Evolutionary conservation across 148 eudicot genomes (phyloP).

Genomic region (Chenopodium formosanum): DNA sequence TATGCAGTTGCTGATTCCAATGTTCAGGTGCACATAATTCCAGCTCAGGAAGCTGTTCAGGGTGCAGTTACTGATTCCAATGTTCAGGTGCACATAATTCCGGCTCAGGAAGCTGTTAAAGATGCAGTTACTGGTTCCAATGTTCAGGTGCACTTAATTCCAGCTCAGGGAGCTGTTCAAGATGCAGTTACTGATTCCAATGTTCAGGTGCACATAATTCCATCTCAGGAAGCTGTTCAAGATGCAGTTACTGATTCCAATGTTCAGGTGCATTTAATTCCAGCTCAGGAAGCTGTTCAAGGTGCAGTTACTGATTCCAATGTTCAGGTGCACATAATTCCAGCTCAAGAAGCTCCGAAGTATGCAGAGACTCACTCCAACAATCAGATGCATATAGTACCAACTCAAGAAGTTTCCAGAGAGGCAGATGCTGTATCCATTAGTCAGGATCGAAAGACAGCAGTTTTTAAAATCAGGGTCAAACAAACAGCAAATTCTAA

Average conservation of each 20-base stretch:
- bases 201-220: slow-evolving; percentile 45
- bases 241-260: slow-evolving; percentile 41
- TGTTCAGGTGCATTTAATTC: slow-evolving; percentile 42
- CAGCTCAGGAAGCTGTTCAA: slow-evolving; percentile 26
- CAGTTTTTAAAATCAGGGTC: slow-evolving; percentile 62
- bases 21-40: too few relatives aligned
- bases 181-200: slow-evolving; percentile 42
- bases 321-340: slow-evolving; percentile 43
- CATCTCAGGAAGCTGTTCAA: slow-evolving; percentile 25
- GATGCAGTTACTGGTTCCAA: slow-evolving; percentile 42
- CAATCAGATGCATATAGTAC: slow-evolving; percentile 30
- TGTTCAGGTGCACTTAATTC: slow-evolving; percentile 44
- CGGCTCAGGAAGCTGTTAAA: slow-evolving; percentile 37
- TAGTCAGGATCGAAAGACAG: slow-evolving; percentile 52
- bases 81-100: slow-evolving; percentile 45
- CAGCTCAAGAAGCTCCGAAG: slow-evolving; percentile 23
- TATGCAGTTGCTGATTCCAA: not conserved
- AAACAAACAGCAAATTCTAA: slow-evolving; percentile 62
- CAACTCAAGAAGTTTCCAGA: slow-evolving; percentile 36
- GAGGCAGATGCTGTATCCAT: slow-evolving; percentile 53
- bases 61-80: slow-evolving; percentile 17
- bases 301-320: slow-evolving; percentile 42
- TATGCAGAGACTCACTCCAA: slow-evolving; percentile 37
- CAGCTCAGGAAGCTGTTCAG: too few relatives aligned
- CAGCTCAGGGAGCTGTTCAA: slow-evolving; percentile 23